Evolutionary conservation across 208 protist genomes (phyloP), one percentile per base, ranked within the genome.

Genomic region (Crithidia mellificae): DNA sequence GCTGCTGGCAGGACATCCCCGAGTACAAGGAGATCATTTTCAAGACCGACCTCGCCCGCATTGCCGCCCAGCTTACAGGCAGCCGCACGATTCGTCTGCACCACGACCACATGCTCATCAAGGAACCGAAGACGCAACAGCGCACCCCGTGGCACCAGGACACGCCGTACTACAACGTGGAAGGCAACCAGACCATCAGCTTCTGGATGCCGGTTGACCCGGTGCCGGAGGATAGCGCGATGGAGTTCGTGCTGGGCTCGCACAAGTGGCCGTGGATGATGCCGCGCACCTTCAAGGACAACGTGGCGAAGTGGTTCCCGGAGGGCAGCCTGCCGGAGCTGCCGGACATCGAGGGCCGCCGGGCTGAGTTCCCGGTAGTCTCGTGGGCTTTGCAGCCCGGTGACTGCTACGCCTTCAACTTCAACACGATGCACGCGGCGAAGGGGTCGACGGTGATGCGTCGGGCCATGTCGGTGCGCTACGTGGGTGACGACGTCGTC

Each of bases 111-210:
- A 74, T 72, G 55, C 68, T 85, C 44, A 65, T 78, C 61, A 85
- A 85, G 66, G 68, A 81, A 52, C 57, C 72, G 39, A 81, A 77
- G 68, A 78, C 80, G 22, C 39, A 76, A 55, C 71, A 72, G 63
- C 68, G 58, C 44, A 79, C 80, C 25, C 71, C 73, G 49, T 81
- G 74, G 82, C 78, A 81, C 69, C 78, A 80, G 74, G 78, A 81
- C 44, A 76, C 66, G 32, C 82, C 78, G 7, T 81, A 80, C 68
- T 87, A 84, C 68, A 87, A 81, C 68, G 57, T 84, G 55, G 68
- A 80, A 27, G 82, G 78, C 46, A 68, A 70, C 38, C 77, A 87
- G 50, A 76, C 56, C 27, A 68, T 84, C 65, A 83, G 72, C 61
- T 81, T 84, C 61, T 81, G 77, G 70, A 79, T 87, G 19, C 74